Evolutionary conservation across 331 rosid genomes (phyloP).

Genomic region (Acacia pycnantha): DNA sequence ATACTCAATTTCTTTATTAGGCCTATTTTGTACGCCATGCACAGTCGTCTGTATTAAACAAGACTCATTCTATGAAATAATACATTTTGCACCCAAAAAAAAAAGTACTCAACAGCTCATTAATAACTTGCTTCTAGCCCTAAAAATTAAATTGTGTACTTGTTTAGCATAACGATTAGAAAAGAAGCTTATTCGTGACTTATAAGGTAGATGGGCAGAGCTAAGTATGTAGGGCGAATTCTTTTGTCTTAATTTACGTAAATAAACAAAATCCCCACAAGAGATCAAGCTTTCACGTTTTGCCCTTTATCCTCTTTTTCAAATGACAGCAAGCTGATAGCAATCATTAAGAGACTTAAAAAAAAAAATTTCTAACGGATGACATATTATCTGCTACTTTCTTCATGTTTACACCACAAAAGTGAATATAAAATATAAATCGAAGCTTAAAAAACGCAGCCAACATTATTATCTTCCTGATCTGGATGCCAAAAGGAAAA

Average conservation of each 20-base stretch:
- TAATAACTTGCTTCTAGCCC: neutral
- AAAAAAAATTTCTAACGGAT: neutral
- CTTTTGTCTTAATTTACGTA: too few relatives aligned
- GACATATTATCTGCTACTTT: neutral
- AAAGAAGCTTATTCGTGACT: too few relatives aligned
- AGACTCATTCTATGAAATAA: neutral
- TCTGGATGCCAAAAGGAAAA: neutral
- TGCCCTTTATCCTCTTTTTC: neutral
- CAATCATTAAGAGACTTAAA: neutral
- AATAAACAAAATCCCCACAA: too few relatives aligned
- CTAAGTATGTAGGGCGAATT: too few relatives aligned
- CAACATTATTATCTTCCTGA: neutral
- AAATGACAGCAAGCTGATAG: neutral
- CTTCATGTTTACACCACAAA: neutral
- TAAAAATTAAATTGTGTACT: too few relatives aligned
- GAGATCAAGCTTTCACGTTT: neutral
- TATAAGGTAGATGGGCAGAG: too few relatives aligned
- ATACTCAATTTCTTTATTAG: too few relatives aligned
- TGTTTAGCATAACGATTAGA: too few relatives aligned
- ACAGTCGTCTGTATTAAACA: neutral
- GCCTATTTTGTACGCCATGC: neutral
- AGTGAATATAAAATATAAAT: neutral
- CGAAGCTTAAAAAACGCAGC: neutral
- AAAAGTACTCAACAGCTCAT: too few relatives aligned
- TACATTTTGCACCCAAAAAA: neutral